Conservation (phyloP, 352 stramenopile genomes). For the Phytophthora chlamydospora region DNA sequence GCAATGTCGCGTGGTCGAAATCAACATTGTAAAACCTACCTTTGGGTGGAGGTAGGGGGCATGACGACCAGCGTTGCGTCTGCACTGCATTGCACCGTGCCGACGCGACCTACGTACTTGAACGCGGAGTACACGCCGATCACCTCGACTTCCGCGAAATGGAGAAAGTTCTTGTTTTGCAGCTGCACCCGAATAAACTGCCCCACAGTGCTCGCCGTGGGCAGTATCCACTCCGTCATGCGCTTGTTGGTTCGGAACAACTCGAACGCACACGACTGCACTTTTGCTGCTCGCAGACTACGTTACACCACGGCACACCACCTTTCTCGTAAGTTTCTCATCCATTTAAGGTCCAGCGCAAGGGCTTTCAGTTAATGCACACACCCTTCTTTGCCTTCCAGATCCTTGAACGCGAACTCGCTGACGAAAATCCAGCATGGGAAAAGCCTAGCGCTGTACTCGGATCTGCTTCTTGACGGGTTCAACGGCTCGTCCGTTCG, state of each 20-base stretch:
- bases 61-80: constrained; percentile 91
- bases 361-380: background rate
- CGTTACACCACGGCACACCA: background rate
- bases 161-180: constrained; percentile 89
- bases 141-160: constrained; percentile 92
- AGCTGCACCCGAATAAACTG: constrained; percentile 90
- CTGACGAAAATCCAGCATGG: constrained; percentile 94
- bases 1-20: background rate
- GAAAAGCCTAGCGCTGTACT: constrained; percentile 88
- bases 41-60: constrained; percentile 63
- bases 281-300: constrained; percentile 83
- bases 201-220: constrained; percentile 80
- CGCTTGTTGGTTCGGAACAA: constrained; percentile 79
- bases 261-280: constrained; percentile 78
- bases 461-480: constrained; percentile 62
- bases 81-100: constrained; percentile 78
- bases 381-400: constrained; percentile 78
- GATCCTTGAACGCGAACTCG: constrained; percentile 84
- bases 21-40: constrained; percentile 28
- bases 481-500: constrained; percentile 89
- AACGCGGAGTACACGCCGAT: constrained; percentile 90
- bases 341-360: background rate
- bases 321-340: no score
- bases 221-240: constrained; percentile 90
- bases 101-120: constrained; percentile 85